Evolutionary conservation across 1,284 basidiomycete genomes (phyloP), one percentile per base, ranked within the genome.

Genomic region (Leccinum glutinopallens): DNA sequence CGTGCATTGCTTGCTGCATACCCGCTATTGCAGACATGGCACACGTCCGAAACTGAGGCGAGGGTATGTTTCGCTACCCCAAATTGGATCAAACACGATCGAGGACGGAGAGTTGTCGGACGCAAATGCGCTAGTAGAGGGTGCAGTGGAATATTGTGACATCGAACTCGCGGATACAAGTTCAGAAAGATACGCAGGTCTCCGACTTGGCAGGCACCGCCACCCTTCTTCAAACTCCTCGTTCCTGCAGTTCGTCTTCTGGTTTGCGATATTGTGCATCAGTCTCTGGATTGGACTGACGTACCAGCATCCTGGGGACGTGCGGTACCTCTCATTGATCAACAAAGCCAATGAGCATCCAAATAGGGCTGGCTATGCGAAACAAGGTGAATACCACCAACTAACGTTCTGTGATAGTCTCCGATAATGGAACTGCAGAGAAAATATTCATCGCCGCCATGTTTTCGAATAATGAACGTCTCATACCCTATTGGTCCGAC

Each of bases 401-500:
- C 29, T 13, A 2, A 29, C 10, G 10, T 53, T 53, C 6, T 17
- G 32, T 8, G 22, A 17, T 8, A 22, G 8, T 3, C 7, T 8
- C 22, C 19, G 19, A 54, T 56, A 2, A 70, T 13, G 3, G 25
- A 9, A 5, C 17, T 49, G 8, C 3, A 71, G 70, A 70, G 10
- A 73, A 64, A 8, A 62, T 73, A 22, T 71, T 67, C 37, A 61
- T 81, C 61, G 37, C 25, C 25, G 79, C 76, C 25, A 78, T 79
- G 70, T 82, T 81, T 68, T 73, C 74, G 68, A 75, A 81, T 51
- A 81, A 81, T 59, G 68, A 76, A 58, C 59, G 64, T 0, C 72
- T 81, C 2, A 67, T 82, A 6, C 79, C 80, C 2, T 78, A 80
- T 66, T 82, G 81, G 80, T 76, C 74, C 5, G 65, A 75, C 15